phyloP scores from a whole-genome alignment of 1,284 basidiomycete genomes.

The Rhodotorula glutinis region DNA sequence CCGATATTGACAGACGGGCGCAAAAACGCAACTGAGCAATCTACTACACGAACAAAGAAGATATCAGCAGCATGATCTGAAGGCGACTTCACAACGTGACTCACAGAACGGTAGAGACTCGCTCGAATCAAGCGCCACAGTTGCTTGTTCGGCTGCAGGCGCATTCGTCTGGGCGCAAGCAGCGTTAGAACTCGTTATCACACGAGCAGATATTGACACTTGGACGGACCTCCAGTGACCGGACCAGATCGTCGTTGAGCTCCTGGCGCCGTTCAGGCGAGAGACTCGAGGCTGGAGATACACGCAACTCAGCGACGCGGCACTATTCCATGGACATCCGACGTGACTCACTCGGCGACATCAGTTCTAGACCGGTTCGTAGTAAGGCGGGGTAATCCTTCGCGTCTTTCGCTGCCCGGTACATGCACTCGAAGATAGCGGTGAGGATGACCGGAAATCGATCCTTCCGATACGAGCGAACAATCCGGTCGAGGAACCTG shows the following conservation, averaged over 20 bases:
- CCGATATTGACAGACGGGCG: conserved; percentile 60
- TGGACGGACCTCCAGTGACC: too few relatives aligned
- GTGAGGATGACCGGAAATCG: conserved; percentile 68
- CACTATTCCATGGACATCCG: not conserved
- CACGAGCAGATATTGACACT: too few relatives aligned
- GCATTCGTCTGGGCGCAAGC: too few relatives aligned
- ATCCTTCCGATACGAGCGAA: conserved; percentile 75
- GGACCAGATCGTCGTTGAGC: too few relatives aligned
- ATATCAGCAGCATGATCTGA: not conserved
- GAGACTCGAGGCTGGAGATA: too few relatives aligned
- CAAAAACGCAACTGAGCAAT: conserved; percentile 56
- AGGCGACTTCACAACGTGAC: conserved; percentile 40
- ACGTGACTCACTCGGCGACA: not conserved
- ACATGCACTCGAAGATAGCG: conserved; percentile 71
- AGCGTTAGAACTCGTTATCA: too few relatives aligned
- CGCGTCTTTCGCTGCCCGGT: conserved; percentile 69
- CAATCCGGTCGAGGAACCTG: conserved; percentile 85
- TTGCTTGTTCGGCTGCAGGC: too few relatives aligned
- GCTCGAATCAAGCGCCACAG: conserved; percentile 46
- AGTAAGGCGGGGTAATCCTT: conserved; percentile 72
- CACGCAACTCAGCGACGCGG: too few relatives aligned
- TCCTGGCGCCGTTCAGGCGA: too few relatives aligned
- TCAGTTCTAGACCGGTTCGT: conserved; percentile 70
- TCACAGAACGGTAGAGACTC: conserved; percentile 64
- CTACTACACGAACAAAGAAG: not conserved